phyloP scores from a whole-genome alignment of 345 rosid species.

The Salix udensis region DNA sequence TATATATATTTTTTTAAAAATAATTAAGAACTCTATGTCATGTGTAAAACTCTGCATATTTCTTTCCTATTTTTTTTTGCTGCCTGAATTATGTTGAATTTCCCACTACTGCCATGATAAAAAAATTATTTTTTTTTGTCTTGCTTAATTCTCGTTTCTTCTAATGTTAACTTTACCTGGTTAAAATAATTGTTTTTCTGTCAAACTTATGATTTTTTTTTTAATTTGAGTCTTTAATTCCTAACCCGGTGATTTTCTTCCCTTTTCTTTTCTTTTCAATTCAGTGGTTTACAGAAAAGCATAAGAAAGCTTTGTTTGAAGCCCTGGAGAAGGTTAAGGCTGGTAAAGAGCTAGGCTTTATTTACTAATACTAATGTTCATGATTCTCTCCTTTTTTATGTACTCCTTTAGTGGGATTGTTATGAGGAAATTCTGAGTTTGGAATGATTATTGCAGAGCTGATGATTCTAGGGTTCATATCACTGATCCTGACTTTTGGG shows the following conservation, averaged over 20 bases:
- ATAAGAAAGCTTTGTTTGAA: constrained; percentile 74
- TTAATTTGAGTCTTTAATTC: too few relatives aligned
- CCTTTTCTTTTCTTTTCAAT: not conserved
- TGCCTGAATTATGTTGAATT: not conserved
- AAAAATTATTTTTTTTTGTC: not conserved
- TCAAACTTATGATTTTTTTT: not conserved
- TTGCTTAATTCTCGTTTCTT: not conserved
- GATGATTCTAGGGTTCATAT: constrained; percentile 92
- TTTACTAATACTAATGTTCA: not conserved
- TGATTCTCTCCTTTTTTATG: not conserved
- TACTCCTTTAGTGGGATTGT: not conserved
- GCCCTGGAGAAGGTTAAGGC: constrained; percentile 88
- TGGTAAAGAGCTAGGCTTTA: constrained; percentile 37
- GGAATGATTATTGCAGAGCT: constrained; percentile 56
- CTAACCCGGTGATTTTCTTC: not conserved
- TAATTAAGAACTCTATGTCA: not conserved
- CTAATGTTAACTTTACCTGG: not conserved
- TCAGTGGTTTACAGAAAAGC: constrained; percentile 76
- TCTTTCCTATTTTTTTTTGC: not conserved
- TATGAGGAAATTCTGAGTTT: not conserved
- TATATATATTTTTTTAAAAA: not conserved
- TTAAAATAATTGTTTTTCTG: not conserved
- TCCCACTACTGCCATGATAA: not conserved
- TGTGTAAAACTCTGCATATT: not conserved
- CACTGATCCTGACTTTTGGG: constrained; percentile 75